Evolutionary conservation across 257 asterid species (phyloP).

Genomic region (Fraxinus americana): DNA sequence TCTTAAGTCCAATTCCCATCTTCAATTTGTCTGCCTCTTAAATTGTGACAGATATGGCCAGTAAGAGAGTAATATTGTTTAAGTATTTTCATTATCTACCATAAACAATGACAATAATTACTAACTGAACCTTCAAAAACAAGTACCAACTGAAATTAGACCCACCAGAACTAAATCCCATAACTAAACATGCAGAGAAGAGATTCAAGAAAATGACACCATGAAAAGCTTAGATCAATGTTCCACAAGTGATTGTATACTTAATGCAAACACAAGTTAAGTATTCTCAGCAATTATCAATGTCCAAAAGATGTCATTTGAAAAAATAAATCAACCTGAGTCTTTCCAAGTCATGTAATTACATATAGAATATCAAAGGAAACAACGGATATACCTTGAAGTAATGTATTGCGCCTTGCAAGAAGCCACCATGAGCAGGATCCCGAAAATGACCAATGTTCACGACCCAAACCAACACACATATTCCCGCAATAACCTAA

Average conservation of each 20-base stretch:
- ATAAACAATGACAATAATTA: neutral
- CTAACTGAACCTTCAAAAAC: neutral
- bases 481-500: conserved; percentile 98
- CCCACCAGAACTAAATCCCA: neutral
- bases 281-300: neutral
- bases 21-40: neutral
- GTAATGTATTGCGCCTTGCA: conserved; percentile 95
- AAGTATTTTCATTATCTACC: neutral
- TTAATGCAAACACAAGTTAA: neutral
- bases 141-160: neutral
- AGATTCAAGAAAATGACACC: neutral
- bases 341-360: neutral
- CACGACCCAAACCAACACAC: conserved; percentile 94
- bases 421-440: conserved; percentile 96
- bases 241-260: neutral
- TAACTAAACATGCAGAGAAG: neutral
- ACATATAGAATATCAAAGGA: conserved; percentile 17
- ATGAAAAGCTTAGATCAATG: neutral
- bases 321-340: neutral
- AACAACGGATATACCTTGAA: conserved; percentile 65
- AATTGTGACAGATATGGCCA: neutral
- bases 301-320: neutral
- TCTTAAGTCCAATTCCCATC: neutral
- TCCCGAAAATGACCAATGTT: conserved; percentile 97
- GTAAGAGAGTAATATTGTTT: neutral